phyloP scores from a whole-genome alignment of 805 yeast genomes.

The Komagataella ulmi region DNA sequence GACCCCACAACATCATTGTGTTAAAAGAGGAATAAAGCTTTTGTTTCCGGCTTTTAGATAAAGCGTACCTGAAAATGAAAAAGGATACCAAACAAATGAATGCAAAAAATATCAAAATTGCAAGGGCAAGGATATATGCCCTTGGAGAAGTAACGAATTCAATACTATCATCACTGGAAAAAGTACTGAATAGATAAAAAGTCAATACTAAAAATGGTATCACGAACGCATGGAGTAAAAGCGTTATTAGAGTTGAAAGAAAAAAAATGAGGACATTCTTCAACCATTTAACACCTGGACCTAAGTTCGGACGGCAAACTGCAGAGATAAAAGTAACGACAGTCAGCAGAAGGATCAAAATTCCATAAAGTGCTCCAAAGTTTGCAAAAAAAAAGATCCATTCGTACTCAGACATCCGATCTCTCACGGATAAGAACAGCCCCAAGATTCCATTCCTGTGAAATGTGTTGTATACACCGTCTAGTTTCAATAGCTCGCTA shows the following conservation, averaged over 20 bases:
- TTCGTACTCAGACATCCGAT: not conserved
- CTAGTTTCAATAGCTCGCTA: conserved; percentile 8
- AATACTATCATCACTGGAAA: conserved; percentile 4
- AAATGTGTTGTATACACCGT: conserved; percentile 28
- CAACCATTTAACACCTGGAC: not conserved
- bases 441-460: conserved; percentile 19
- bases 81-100: conserved; percentile 20
- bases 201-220: conserved; percentile 31
- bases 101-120: conserved; percentile 12
- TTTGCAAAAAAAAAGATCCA: conserved; percentile 22
- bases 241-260: conserved; percentile 10
- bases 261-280: not conserved
- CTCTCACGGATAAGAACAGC: not conserved
- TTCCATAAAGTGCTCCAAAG: conserved; percentile 13
- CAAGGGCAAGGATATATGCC: not conserved
- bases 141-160: conserved; percentile 6
- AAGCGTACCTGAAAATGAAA: conserved; percentile 20
- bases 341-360: conserved; percentile 10
- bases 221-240: conserved; percentile 20
- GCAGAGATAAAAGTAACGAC: conserved; percentile 2
- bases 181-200: conserved; percentile 8
- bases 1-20: conserved; percentile 32
- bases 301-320: not conserved
- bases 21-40: conserved; percentile 33
- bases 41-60: conserved; percentile 6